Base-by-base conservation (phyloP, 129 eudicot genomes). In the Lactuca saligna region DNA sequence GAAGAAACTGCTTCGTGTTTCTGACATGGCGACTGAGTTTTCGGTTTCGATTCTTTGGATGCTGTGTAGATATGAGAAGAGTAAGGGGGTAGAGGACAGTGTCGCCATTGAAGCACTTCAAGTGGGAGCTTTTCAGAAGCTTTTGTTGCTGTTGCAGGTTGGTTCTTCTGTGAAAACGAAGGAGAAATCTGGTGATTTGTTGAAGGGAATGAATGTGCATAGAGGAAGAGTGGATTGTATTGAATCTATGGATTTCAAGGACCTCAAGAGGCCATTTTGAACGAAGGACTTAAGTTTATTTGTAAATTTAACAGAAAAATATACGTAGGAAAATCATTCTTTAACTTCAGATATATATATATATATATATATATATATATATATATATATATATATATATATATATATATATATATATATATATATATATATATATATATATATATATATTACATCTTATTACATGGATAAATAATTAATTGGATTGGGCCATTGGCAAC, bases 61-160 rank as follows among this genome's bases (percentile, higher is more conserved):
- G 59, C 57, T 87, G 44, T 63, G 86, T 38, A 83, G 75, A 72
- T 75, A 75, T 68, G 89, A 77, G 54, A 65, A 75, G 35, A 63
- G 74, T 53, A 17, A 55, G 41, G 83, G 55, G 17, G 63, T n/a
- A 4, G 82, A 74, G 33, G 82, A 60, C 35, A 34, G 73, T 33
- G 83, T 65, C 38, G 39, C 80, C 32, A 76, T 68, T 13, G 88
- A 82, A 75, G 91, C 88, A 12, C 78, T 85, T 60, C 79, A 78
- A 82, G 74, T 80, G 0, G 95, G 95, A 25, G 88, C 84, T 35
- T 85, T 88, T 75, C 95, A 88, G 70, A 88, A 88, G 85, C 82
- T 88, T 14, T 63, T 88, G 81, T 57, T 88, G 79, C 32, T 88
- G 6, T 68, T 88, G 64, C 95, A 88, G 44, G 81, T 88, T 65